phyloP scores from a whole-genome alignment of 441 rosid species.

The Sinapis alba region DNA sequence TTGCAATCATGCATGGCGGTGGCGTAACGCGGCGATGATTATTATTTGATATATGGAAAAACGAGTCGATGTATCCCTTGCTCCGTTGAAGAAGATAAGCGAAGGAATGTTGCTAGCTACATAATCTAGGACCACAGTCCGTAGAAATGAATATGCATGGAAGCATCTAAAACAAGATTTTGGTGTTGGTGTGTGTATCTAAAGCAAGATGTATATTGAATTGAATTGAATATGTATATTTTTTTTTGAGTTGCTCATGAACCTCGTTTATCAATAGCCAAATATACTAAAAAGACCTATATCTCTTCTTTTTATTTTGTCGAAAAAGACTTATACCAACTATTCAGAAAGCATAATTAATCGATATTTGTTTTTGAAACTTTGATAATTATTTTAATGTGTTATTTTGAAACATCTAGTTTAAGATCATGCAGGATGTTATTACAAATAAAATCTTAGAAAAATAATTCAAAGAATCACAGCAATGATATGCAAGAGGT shows the following conservation, averaged over 20 bases:
- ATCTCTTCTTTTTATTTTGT: background rate
- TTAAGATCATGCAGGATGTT: background rate
- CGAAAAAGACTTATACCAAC: background rate
- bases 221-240: background rate
- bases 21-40: background rate
- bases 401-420: background rate
- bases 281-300: background rate
- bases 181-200: background rate
- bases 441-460: background rate
- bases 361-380: too few species aligned
- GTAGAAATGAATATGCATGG: background rate
- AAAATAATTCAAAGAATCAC: background rate
- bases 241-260: background rate
- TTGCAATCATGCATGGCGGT: constrained; percentile 3
- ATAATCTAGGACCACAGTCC: background rate
- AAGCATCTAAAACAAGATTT: background rate
- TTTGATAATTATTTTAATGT: too few species aligned
- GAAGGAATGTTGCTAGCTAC: background rate
- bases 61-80: background rate
- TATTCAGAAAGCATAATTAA: background rate
- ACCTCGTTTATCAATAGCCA: constrained; percentile 3
- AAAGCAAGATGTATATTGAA: background rate
- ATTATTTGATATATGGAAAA: background rate
- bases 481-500: background rate
- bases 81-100: background rate